A percentile compares a stretch with the other conserved stretches of the same genome.
Conservation (phyloP, 345 rosid species). For the Psidium friedrichsthalianum region DNA sequence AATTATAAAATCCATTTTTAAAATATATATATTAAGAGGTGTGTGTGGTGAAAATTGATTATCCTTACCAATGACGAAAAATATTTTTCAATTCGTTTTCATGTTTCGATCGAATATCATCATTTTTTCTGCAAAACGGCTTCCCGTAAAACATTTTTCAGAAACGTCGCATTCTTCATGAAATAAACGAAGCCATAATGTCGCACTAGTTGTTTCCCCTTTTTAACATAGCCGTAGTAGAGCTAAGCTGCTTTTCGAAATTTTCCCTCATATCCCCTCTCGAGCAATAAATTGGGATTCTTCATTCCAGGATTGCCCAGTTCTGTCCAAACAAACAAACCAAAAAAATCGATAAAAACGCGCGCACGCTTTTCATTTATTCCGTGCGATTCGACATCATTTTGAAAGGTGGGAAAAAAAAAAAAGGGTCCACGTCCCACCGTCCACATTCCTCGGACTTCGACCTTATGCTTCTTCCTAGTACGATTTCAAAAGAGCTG, state of each 20-base stretch:
- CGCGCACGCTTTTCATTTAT: background rate
- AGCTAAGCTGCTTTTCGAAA: background rate
- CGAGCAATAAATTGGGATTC: fast-evolving
- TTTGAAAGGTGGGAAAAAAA: background rate
- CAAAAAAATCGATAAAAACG: background rate
- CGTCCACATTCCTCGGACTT: background rate
- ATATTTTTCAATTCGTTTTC: too few relatives aligned
- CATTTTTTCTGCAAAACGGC: too few relatives aligned
- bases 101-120: too few relatives aligned
- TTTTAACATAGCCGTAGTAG: background rate
- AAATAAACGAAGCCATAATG: too few relatives aligned
- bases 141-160: too few relatives aligned
- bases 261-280: background rate
- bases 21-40: too few relatives aligned
- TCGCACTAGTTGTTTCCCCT: background rate
- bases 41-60: too few relatives aligned
- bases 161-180: too few relatives aligned
- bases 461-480: background rate
- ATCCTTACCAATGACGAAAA: too few relatives aligned
- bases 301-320: background rate
- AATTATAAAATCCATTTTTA: too few relatives aligned
- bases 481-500: background rate
- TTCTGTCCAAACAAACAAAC: background rate
- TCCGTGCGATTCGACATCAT: background rate
- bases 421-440: background rate